Percentiles rank a stretch among this genome's conserved stretches.
Conservation (phyloP, 768 basidiomycete species). For the Tulasnella sp. region DNA sequence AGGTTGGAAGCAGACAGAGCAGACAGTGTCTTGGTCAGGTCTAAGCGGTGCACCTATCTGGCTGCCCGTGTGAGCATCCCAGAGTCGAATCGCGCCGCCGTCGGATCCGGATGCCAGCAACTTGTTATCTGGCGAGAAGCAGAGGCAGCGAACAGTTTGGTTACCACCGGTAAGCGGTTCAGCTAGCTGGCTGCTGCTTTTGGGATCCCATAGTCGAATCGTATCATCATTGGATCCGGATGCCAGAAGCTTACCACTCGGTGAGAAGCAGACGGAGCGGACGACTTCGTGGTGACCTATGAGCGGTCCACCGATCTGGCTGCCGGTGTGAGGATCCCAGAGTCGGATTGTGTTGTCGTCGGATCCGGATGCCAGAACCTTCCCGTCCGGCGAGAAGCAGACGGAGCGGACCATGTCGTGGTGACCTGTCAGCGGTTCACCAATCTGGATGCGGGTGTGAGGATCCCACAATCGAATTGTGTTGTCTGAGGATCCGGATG, state of each 20-base stretch:
- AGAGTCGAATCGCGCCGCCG: slow-evolving; percentile 16
- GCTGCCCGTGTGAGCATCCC: slow-evolving; percentile 7
- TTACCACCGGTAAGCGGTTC: slow-evolving; percentile 87
- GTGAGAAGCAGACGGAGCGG: slow-evolving; percentile 21
- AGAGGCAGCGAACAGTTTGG: slow-evolving; percentile 49
- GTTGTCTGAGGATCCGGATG: too few species aligned
- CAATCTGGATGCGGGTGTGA: too few species aligned
- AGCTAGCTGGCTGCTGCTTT: slow-evolving; percentile 82
- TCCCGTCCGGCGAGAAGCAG: too few species aligned
- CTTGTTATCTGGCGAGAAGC: slow-evolving; percentile 25
- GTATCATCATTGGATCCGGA: slow-evolving; percentile 24
- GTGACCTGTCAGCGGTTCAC: too few species aligned
- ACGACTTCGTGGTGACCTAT: slow-evolving; percentile 76
- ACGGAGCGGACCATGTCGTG: too few species aligned
- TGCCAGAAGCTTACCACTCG: slow-evolving; percentile 14
- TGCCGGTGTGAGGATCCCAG: too few species aligned
- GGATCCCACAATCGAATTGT: too few species aligned
- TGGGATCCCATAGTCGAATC: slow-evolving; percentile 80
- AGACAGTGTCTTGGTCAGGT: not conserved
- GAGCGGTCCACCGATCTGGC: too few species aligned
- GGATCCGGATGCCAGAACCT: too few species aligned
- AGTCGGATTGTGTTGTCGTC: too few species aligned
- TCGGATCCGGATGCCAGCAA: slow-evolving; percentile 17
- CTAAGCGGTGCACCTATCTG: not conserved
- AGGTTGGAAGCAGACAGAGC: not conserved